These are phyloP conservation scores for Pelargonium cotyledonis DNA, from an alignment of 441 rosid species.

Conservation along the genomic window DNA sequence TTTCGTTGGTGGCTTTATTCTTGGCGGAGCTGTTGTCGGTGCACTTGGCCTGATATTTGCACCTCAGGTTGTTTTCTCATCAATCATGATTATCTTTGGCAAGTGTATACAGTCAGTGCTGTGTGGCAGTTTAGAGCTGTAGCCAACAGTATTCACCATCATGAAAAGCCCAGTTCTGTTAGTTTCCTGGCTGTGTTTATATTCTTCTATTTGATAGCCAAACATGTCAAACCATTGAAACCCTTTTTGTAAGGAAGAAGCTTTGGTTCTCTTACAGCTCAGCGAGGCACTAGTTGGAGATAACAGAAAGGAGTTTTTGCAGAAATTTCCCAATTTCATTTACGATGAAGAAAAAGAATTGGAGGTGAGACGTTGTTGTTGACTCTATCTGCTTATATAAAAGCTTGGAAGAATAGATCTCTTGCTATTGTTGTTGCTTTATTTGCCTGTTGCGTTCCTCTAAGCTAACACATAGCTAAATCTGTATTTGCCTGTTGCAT, in stretches of 20 bases:
- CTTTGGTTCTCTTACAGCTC: constrained; percentile 38
- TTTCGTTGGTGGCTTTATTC: constrained; percentile 82
- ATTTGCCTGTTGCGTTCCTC: not conserved
- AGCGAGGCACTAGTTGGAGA: constrained; percentile 77
- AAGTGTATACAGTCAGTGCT: constrained; percentile 3
- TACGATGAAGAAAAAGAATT: constrained; percentile 84
- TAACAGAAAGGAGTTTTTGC: constrained; percentile 76
- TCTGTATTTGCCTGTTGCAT: not conserved
- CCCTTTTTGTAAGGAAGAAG: constrained; percentile 2
- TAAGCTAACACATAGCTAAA: no score
- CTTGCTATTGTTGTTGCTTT: constrained; percentile 6
- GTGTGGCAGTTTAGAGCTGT: not conserved
- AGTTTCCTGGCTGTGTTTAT: not conserved
- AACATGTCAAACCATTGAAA: not conserved
- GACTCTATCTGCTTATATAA: not conserved
- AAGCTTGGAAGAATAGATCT: not conserved
- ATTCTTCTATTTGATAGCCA: not conserved
- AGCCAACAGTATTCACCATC: not conserved
- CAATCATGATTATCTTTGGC: constrained; percentile 10
- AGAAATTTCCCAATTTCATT: constrained; percentile 63
- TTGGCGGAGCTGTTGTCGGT: constrained; percentile 81
- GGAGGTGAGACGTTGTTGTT: constrained; percentile 44
- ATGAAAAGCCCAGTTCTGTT: not conserved
- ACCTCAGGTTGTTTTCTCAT: constrained; percentile 53
- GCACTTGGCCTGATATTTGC: constrained; percentile 93